Evolutionary conservation across 495 filamentous ascomycete genomes (phyloP).

Genomic region (Aspergillus sparsus): DNA sequence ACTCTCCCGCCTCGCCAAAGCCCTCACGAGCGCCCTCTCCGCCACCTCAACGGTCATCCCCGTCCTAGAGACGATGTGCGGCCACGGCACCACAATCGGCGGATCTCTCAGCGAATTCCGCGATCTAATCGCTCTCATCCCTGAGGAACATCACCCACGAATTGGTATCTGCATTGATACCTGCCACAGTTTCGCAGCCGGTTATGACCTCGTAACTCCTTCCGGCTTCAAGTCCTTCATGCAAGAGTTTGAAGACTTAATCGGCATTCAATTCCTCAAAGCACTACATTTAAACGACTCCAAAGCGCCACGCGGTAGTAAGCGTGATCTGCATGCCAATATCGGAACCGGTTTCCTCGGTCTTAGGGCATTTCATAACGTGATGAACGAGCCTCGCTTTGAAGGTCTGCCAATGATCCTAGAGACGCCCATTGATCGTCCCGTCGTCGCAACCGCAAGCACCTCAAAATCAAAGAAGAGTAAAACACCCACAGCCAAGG

Average conservation of each 20-base stretch:
- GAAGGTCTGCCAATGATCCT: conserved; percentile 85
- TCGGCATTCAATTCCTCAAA: conserved; percentile 76
- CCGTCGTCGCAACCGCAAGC: conserved; percentile 8
- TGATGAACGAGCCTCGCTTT: conserved; percentile 81
- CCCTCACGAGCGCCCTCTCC: conserved; percentile 77
- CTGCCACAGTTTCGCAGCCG: conserved; percentile 90
- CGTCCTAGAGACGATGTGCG: conserved; percentile 94
- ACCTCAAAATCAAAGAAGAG: conserved; percentile 24
- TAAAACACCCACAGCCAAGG: conserved; percentile 27
- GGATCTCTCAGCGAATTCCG: conserved; percentile 79
- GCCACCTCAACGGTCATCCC: conserved; percentile 75
- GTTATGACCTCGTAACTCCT: conserved; percentile 82
- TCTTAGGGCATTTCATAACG: conserved; percentile 82
- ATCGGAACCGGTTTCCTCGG: conserved; percentile 93
- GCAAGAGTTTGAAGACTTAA: conserved; percentile 71
- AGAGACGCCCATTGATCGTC: conserved; percentile 87
- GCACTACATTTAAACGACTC: conserved; percentile 93
- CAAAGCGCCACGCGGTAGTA: conserved; percentile 77
- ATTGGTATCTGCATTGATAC: conserved; percentile 97
- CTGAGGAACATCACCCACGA: conserved; percentile 69
- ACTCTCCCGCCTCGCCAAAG: conserved; percentile 71
- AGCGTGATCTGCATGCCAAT: conserved; percentile 87
- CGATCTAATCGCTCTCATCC: conserved; percentile 74
- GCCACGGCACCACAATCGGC: conserved; percentile 84
- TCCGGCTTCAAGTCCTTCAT: conserved; percentile 72